Evolutionary conservation across 441 rosid species (phyloP), one percentile per base, ranked within the genome.

Genomic region (Biscutella auriculata): DNA sequence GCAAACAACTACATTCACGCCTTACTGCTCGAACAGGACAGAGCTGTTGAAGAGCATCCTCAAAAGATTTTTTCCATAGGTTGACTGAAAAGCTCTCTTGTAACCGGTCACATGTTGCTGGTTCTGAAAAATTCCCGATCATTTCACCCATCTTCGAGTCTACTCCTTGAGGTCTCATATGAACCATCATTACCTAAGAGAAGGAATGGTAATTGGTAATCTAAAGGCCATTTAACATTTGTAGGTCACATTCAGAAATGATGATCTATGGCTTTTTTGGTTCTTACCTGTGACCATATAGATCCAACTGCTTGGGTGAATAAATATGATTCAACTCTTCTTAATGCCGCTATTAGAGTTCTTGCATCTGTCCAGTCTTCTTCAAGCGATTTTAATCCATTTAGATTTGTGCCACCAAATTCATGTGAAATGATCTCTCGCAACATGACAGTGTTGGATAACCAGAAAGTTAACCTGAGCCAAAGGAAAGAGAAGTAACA

Each of bases 221-320:
- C 84, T 84, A 78, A 63, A 63, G n/a, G 65, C 48, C 60, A 30
- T 30, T 37, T 37, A 45, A 54, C 30, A 66, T 35, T 30, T 61
- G 30, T 8, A 16, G 37, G 12, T 37, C 60, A 45, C 9, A 27
- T 45, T 10, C 7, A 8, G 16, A 46, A 46, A 17, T 37, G 11
- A 48, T 32, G 15, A 36, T 35, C 13, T 5, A 5, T 5, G 39
- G 40, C 44, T 14, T 23, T 32, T 63, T 29, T 28, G 45, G 8
- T 27, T n/a, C 21, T 49, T 60, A 93, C 97, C 99, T 89, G 97
- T 88, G 96, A 89, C 99, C 99, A 89, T 45, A 93, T 77, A 37
- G 97, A 93, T 67, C 79, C 96, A 25, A 89, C 71, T 41, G 77
- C 72, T 59, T 90, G 78, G 32, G 89, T 81, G 72, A 87, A 93